A percentile compares a stretch with the other conserved stretches of the same genome.
phyloP scores from a whole-genome alignment of 2,329 filamentous ascomycete species.

The Byssoonygena ceratinophila region DNA sequence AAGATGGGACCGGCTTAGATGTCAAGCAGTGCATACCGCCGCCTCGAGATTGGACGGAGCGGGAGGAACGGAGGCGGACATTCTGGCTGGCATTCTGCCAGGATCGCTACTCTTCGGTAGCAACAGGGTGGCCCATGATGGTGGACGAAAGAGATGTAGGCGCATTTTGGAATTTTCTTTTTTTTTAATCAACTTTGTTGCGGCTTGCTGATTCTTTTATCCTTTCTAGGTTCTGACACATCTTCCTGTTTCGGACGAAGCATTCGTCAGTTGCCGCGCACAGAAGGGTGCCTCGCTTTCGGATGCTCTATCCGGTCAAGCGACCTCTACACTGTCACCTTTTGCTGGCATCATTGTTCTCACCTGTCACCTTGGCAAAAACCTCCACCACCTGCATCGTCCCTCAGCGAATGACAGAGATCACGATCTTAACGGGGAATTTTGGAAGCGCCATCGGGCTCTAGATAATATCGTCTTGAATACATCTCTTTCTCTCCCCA shows the following conservation, averaged over 20 bases:
- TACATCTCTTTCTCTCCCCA: slow-evolving; percentile 71
- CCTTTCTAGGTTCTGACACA: slow-evolving; percentile 59
- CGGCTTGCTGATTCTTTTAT: background rate
- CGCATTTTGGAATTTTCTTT: slow-evolving; percentile 4
- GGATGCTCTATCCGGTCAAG: slow-evolving; percentile 48
- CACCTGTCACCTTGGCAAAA: slow-evolving; percentile 82
- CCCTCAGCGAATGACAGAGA: slow-evolving; percentile 72
- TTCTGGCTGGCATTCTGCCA: slow-evolving; percentile 92
- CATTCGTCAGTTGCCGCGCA: slow-evolving; percentile 68
- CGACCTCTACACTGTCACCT: slow-evolving; percentile 62
- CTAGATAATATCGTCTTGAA: slow-evolving; percentile 87
- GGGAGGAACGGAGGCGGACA: slow-evolving; percentile 78
- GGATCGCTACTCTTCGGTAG: slow-evolving; percentile 88
- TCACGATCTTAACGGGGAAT: slow-evolving; percentile 78
- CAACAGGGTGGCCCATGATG: slow-evolving; percentile 93
- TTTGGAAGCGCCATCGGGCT: slow-evolving; percentile 85
- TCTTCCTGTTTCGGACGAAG: slow-evolving; percentile 71
- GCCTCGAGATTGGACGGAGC: slow-evolving; percentile 85
- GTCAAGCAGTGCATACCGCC: slow-evolving; percentile 85
- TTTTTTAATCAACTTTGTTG: no score
- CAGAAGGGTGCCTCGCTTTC: slow-evolving; percentile 59
- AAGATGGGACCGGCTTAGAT: slow-evolving; percentile 73
- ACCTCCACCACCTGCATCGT: slow-evolving; percentile 81
- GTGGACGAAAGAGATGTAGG: slow-evolving; percentile 76
- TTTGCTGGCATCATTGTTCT: slow-evolving; percentile 74